Base-by-base conservation (phyloP, 768 basidiomycete species). In the Mycena olivaceomarginata region DNA sequence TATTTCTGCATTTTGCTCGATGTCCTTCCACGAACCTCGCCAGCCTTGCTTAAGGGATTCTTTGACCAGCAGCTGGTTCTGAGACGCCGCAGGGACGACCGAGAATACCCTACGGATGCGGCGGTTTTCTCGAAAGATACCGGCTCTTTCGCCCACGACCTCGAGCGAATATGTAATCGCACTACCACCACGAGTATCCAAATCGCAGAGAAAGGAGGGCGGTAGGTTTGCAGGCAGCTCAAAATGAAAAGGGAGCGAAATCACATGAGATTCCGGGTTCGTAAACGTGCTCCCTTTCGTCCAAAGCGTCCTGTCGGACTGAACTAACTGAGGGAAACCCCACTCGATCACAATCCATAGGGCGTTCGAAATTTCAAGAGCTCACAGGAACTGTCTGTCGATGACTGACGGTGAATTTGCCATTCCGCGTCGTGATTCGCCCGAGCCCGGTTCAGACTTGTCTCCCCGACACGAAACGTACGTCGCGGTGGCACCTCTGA, bases 161-260 rank as follows among this genome's bases (percentile, higher is more conserved):
- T 76, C 75, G 22, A 76, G 64, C 16, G 75, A 71, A 40, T 76
- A 76, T 40, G 10, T 45, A 4, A 76, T 56, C 31, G 70, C 31
- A 25, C 25, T 25, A 15, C 70, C 75, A 7, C 22, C n/a, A 7
- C 51, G 53, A 8, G 45, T 37, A 46, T 45, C 57, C 39, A 25
- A 25, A 25, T 46, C 39, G 56, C 75, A 76, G 18, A 72, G 70
- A 15, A 72, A 76, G 1, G 75, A 72, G 0, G 75, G 75, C 39
- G 65, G 75, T 1, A 68, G 43, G 43, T 51, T 59, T 6, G 20
- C 46, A 1, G 75, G 75, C 0, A 76, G 41, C 40, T 51, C 25
- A 25, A 76, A 76, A 53, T 67, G 70, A 12, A 76, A 76, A 56
- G 75, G 59, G 37, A 45, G 46, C 37, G 73, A 74, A 5, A 74